A percentile compares a stretch with the other conserved stretches of the same genome.
Conservation (phyloP, 1,284 basidiomycete genomes). For the Marasmius tenuissimus region DNA sequence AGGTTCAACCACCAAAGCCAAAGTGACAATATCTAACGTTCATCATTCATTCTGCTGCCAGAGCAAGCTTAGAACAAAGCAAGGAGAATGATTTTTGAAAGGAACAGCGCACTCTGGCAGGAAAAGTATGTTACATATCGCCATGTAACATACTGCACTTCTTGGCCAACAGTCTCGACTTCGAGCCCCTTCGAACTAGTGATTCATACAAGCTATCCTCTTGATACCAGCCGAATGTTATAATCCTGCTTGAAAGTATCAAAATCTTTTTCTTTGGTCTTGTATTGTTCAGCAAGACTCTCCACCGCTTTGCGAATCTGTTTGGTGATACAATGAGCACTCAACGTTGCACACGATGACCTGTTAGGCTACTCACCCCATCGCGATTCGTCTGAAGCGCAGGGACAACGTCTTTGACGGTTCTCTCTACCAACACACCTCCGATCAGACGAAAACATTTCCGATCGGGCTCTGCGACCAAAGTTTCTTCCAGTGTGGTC, state of each 20-base stretch:
- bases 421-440: conserved; percentile 93
- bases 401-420: conserved; percentile 94
- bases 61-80: no score
- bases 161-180: no score
- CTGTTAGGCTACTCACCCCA: conserved; percentile 55
- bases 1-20: no score
- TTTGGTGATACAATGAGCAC: conserved; percentile 6
- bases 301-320: conserved; percentile 82
- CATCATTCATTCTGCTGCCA: no score
- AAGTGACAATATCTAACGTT: no score
- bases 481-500: conserved; percentile 79
- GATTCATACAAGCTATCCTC: background rate
- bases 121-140: no score
- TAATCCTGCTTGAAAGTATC: conserved; percentile 82
- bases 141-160: no score
- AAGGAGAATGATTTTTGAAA: no score
- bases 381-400: conserved; percentile 83
- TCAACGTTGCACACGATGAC: conserved; percentile 3
- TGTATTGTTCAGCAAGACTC: conserved; percentile 82
- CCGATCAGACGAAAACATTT: conserved; percentile 98
- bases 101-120: no score
- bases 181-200: background rate
- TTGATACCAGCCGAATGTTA: conserved; percentile 64
- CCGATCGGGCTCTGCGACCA: conserved; percentile 79
- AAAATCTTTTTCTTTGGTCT: conserved; percentile 84